Conservation (phyloP, 371 early-diverging fungal genomes). For the Mucor racemosus region DNA sequence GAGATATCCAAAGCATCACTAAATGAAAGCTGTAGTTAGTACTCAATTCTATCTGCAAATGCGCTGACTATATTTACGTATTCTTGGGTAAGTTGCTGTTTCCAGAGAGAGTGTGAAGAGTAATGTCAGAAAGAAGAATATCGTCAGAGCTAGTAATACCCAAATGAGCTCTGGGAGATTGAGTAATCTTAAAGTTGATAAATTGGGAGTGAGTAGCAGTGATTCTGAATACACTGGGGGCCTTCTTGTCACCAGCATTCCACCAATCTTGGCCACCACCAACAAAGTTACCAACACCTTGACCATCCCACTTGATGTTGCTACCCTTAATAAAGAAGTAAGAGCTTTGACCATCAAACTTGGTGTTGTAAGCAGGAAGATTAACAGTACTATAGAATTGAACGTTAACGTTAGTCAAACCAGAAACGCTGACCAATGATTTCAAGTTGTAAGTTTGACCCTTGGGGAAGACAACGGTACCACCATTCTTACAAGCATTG, state of each 20-base stretch:
- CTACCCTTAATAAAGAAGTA: conserved; percentile 36
- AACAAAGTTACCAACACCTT: conserved; percentile 26
- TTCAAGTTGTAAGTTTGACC: conserved; percentile 37
- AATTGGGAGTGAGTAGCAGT: conserved; percentile 36
- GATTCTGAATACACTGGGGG: conserved; percentile 41
- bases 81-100: conserved; percentile 31
- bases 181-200: conserved; percentile 32
- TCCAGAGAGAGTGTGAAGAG: conserved; percentile 33
- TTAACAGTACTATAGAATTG: conserved; percentile 35
- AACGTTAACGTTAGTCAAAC: conserved; percentile 32
- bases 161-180: conserved; percentile 42
- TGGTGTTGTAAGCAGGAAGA: conserved; percentile 31
- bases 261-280: conserved; percentile 46
- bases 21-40: not conserved
- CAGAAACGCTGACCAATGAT: conserved; percentile 22
- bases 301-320: conserved; percentile 29
- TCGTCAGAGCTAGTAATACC: conserved; percentile 32
- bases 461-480: conserved; percentile 35
- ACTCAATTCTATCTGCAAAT: not conserved
- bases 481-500: conserved; percentile 38
- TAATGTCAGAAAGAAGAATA: conserved; percentile 29
- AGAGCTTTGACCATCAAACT: conserved; percentile 31
- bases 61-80: conserved; percentile 6
- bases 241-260: conserved; percentile 33
- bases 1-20: conserved; percentile 42